Evolutionary conservation across 2,329 filamentous ascomycete genomes (phyloP).

Genomic region (Pseudogymnoascus sp.): DNA sequence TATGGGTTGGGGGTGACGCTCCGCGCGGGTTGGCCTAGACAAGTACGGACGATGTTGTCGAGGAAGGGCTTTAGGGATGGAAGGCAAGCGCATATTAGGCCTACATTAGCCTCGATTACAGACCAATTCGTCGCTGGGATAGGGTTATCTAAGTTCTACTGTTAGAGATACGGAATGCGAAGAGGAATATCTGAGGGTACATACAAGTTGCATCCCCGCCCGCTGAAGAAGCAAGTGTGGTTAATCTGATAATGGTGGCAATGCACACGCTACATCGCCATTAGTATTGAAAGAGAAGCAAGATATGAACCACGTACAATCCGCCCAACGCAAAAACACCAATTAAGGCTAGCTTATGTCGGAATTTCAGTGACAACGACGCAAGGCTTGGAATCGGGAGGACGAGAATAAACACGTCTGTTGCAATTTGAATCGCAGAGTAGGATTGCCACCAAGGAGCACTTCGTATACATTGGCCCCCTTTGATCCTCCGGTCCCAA

Average conservation of each 20-base stretch:
- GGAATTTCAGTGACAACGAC: constrained; percentile 30
- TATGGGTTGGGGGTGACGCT: neutral
- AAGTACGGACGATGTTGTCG: neutral
- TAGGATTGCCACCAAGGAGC: constrained; percentile 34
- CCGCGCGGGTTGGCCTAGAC: neutral
- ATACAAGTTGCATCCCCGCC: neutral
- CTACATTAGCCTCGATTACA: constrained; percentile 31
- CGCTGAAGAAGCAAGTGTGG: constrained; percentile 4
- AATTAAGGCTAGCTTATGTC: constrained; percentile 37
- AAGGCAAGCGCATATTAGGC: constrained; percentile 33
- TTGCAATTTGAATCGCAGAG: constrained; percentile 34
- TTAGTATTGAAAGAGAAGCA: neutral
- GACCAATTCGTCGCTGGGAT: constrained; percentile 33
- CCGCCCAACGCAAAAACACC: constrained; percentile 40
- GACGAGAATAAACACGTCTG: constrained; percentile 38
- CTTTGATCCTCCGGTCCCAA: constrained; percentile 33
- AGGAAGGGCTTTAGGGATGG: constrained; percentile 16
- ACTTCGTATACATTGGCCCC: constrained; percentile 35
- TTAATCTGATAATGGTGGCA: constrained; percentile 12
- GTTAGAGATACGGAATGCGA: neutral
- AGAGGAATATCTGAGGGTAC: neutral
- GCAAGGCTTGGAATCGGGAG: constrained; percentile 35
- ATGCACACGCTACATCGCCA: constrained; percentile 13
- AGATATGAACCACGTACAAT: constrained; percentile 26
- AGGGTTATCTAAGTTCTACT: constrained; percentile 16